Evolutionary conservation across 106 monocot genomes (phyloP).

Genomic region (Phalaenopsis aphrodite): DNA sequence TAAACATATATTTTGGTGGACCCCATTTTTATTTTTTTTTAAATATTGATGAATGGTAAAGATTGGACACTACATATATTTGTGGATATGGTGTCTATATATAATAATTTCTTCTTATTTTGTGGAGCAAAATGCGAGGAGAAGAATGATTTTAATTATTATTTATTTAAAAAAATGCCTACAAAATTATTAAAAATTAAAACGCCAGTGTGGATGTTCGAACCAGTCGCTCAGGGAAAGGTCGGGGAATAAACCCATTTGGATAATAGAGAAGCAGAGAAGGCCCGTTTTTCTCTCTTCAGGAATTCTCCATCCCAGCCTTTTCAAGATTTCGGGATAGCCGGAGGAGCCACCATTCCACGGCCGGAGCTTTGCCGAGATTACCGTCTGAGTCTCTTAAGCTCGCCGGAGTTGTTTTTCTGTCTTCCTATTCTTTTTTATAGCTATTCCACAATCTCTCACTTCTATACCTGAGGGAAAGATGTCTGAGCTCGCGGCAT

Average conservation of each 20-base stretch:
- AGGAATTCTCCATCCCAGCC: neutral
- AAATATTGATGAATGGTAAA: too few species aligned
- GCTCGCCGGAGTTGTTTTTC: neutral
- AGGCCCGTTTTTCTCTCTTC: neutral
- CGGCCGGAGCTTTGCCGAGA: neutral
- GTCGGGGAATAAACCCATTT: neutral
- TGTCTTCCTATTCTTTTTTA: neutral
- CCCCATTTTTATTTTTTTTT: too few species aligned
- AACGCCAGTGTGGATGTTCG: neutral
- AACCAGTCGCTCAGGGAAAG: neutral
- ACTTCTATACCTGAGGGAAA: neutral
- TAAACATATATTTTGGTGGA: too few species aligned
- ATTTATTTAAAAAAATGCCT: neutral
- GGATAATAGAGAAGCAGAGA: neutral
- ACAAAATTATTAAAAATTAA: neutral
- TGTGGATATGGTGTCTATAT: too few species aligned
- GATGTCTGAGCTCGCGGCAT: constrained; percentile 14
- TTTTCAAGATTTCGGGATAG: neutral
- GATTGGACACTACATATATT: too few species aligned
- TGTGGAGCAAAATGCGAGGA: too few species aligned
- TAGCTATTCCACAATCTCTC: neutral
- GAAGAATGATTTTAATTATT: neutral
- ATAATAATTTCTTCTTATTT: too few species aligned
- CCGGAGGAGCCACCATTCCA: neutral
- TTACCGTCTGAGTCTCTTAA: neutral